Evolutionary conservation across 306 rosid species (phyloP), one percentile per base, ranked within the genome.

Genomic region (Elaeagnus macrophylla): DNA sequence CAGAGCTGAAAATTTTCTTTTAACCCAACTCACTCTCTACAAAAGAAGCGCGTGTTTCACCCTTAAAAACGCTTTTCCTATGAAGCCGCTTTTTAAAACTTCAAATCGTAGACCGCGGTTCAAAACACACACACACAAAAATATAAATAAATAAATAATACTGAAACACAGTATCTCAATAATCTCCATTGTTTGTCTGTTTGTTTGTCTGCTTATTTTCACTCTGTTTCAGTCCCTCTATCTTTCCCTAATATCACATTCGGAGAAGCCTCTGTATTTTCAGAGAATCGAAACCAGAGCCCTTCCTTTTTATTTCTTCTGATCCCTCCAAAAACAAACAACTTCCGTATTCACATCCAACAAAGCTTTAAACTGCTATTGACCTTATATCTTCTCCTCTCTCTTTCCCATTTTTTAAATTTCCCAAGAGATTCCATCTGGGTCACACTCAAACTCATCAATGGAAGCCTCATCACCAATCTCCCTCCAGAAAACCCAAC

Each of bases 391-490:
- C 51, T 65, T 63, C 39, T 59, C 15, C 42, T n/a, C 3, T 1
- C 9, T 12, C 72, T 68, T 67, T 56, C 17, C 17, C 11, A 8
- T 1, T 48, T 10, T 20, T 39, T 37, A 46, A 14, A 66, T 77
- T 59, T 8, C 63, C 39, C 47, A 42, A 68, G 18, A 67, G 40
- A 71, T 43, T 74, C 65, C 77, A 67, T 76, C 79, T 80, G 72
- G 83, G 64, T 76, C 59, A 49, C 57, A 17, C 70, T 67, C 72
- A 37, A 58, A 73, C 14, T 43, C 67, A 52, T 61, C 67, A 53
- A 84, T 89, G 97, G 94, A 89, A 37, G 12, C 83, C 12, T 58
- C 81, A 2, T 67, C 76, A 6, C 72, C 66, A 57, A 66, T 61
- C 15, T 63, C 83, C 15, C 44, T 62, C 39, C 84, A 68, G 25